Conservation (phyloP, 202 grass and related monocot species). For the Zoysia matrella region DNA sequence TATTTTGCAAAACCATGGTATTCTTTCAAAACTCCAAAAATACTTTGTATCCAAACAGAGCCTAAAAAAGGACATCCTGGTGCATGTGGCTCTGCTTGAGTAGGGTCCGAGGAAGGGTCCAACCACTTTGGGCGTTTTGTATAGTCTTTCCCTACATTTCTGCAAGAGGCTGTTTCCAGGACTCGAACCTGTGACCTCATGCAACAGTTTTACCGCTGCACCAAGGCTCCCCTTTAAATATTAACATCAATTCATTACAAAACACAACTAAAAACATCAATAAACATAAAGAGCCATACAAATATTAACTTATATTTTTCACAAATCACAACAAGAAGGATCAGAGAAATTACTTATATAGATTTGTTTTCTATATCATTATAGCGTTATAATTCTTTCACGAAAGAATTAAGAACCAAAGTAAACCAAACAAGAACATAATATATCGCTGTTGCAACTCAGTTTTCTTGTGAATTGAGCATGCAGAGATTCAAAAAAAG, state of each 20-base stretch:
- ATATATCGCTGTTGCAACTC: conserved; percentile 10
- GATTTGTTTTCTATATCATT: conserved; percentile 17
- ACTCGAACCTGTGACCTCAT: too few species aligned
- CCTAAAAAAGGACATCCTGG: too few species aligned
- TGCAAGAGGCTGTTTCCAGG: too few species aligned
- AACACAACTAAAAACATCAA: conserved; percentile 16
- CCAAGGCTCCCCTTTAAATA: too few species aligned
- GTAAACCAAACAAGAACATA: conserved; percentile 19
- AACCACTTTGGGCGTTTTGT: too few species aligned
- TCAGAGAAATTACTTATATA: conserved; percentile 24
- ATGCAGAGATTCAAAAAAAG: background rate
- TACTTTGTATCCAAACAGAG: too few species aligned
- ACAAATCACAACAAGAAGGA: conserved; percentile 21
- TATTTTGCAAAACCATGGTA: too few species aligned
- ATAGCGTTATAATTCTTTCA: background rate
- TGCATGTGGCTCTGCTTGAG: too few species aligned
- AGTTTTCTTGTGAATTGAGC: background rate
- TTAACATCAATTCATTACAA: conserved; percentile 9
- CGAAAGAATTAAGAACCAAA: conserved; percentile 17
- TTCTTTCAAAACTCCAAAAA: too few species aligned
- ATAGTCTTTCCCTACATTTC: too few species aligned
- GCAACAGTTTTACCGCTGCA: too few species aligned
- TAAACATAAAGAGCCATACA: conserved; percentile 17
- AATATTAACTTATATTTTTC: conserved; percentile 24
- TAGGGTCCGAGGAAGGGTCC: too few species aligned